phyloP scores from a whole-genome alignment of 192 early-diverging fungal genomes.

The Rhizoclosmatium sp. region DNA sequence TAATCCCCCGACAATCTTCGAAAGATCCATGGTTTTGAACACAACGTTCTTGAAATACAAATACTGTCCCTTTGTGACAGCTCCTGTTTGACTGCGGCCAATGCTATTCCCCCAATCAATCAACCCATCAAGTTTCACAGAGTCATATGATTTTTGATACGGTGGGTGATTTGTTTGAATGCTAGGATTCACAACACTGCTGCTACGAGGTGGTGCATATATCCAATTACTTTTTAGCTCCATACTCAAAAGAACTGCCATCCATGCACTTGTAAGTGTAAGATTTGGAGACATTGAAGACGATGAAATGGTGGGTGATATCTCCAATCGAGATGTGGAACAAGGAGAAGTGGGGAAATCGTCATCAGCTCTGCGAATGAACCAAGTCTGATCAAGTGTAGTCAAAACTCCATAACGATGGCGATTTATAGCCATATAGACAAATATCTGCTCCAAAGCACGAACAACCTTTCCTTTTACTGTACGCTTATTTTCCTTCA shows the following conservation, averaged over 20 bases:
- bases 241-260: not conserved
- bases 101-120: slow-evolving; percentile 5
- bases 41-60: slow-evolving; percentile 5
- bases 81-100: slow-evolving; percentile 9
- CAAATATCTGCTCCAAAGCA: slow-evolving; percentile 11
- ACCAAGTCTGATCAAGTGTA: slow-evolving; percentile 10
- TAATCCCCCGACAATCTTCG: not conserved
- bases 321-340: not conserved
- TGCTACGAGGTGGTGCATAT: slow-evolving; percentile 1
- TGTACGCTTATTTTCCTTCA: not conserved
- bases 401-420: slow-evolving; percentile 26
- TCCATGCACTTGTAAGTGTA: slow-evolving; percentile 3
- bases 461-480: not conserved
- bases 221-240: not conserved
- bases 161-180: not conserved
- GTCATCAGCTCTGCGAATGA: not conserved
- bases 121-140: slow-evolving; percentile 14
- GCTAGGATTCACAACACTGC: not conserved
- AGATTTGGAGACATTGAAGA: not conserved
- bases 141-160: not conserved
- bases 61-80: not conserved
- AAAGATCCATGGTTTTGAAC: slow-evolving; percentile 30
- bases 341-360: not conserved
- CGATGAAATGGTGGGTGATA: not conserved
- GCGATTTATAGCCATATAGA: slow-evolving; percentile 11